These are phyloP conservation scores for Nasturtium officinale DNA, from an alignment of 345 rosid species.

Conservation along the genomic window DNA sequence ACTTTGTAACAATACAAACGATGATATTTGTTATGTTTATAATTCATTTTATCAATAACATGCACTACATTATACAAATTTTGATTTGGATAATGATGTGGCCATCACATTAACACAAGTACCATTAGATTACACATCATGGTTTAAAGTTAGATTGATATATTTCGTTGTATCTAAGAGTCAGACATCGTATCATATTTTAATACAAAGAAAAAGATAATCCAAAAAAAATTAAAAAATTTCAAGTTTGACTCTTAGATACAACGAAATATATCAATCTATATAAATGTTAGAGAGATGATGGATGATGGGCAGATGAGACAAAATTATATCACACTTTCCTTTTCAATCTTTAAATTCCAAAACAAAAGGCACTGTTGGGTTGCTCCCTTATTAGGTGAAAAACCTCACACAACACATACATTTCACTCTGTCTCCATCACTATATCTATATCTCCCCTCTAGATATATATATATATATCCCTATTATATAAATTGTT, in stretches of 20 bases:
- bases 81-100: neutral
- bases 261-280: constrained; percentile 25
- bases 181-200: too few species aligned
- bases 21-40: neutral
- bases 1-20: neutral
- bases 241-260: constrained; percentile 17
- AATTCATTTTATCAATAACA: neutral
- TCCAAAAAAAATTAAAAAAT: neutral
- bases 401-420: constrained; percentile 36
- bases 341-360: constrained; percentile 45
- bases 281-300: constrained; percentile 29
- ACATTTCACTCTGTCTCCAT: constrained; percentile 34
- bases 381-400: constrained; percentile 58
- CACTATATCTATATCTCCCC: constrained; percentile 27
- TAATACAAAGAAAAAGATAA: neutral
- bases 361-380: constrained; percentile 47
- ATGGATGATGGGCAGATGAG: constrained; percentile 37
- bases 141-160: too few species aligned
- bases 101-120: neutral
- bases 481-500: constrained; percentile 23
- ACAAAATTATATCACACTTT: constrained; percentile 40
- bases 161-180: too few species aligned
- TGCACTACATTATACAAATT: neutral
- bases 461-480: neutral
- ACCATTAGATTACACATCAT: neutral